Conservation (phyloP, 352 stramenopile species). For the Aphanomyces astaci region DNA sequence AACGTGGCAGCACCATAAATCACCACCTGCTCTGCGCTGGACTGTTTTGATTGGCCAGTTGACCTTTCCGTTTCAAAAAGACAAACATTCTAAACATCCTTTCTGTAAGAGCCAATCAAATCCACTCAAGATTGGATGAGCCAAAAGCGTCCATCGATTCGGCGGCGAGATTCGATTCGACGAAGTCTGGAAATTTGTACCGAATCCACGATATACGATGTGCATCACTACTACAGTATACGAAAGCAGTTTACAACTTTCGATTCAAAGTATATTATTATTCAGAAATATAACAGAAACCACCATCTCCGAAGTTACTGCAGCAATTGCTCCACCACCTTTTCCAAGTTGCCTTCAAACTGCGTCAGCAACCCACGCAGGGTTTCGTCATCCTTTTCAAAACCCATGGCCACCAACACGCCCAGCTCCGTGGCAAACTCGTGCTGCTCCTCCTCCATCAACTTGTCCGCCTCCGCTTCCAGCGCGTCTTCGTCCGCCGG, state of each 20-base stretch:
- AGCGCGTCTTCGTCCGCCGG: conserved; percentile 8
- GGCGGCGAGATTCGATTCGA: too few relatives aligned
- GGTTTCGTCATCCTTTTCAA: conserved; percentile 42
- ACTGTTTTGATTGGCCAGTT: conserved; percentile 1
- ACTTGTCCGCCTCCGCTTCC: conserved; percentile 25
- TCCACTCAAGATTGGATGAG: too few relatives aligned
- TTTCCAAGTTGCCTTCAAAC: conserved; percentile 54
- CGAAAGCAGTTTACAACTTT: too few relatives aligned
- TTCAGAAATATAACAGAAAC: not conserved
- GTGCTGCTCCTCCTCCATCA: conserved; percentile 34
- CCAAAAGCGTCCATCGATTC: too few relatives aligned
- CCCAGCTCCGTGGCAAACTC: conserved; percentile 42
- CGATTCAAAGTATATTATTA: not conserved
- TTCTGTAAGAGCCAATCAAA: too few relatives aligned
- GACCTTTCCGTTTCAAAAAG: not conserved
- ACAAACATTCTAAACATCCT: not conserved
- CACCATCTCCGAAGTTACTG: not conserved
- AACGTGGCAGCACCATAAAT: not conserved
- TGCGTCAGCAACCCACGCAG: conserved; percentile 50
- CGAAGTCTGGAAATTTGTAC: too few relatives aligned
- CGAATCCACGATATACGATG: too few relatives aligned
- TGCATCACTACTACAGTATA: too few relatives aligned
- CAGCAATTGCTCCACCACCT: conserved; percentile 39
- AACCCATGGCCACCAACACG: conserved; percentile 60
- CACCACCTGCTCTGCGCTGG: not conserved